Evolutionary conservation across 2,329 filamentous ascomycete genomes (phyloP).

Genomic region (Trichoderma brevicompactum): DNA sequence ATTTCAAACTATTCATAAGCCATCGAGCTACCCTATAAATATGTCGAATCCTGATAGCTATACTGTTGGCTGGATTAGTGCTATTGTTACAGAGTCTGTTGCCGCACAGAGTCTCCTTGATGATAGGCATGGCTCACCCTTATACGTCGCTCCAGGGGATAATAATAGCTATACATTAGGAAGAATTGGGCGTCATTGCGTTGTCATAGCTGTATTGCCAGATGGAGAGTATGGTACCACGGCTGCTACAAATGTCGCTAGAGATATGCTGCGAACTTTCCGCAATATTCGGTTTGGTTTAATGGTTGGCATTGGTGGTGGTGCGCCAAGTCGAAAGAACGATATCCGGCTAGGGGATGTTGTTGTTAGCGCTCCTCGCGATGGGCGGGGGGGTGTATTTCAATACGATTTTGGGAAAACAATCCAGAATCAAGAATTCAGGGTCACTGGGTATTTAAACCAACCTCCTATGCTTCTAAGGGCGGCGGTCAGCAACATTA

Average conservation of each 20-base stretch:
- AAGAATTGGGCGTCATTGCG: background rate
- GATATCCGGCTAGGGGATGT: constrained; percentile 2
- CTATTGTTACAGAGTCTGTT: constrained; percentile 43
- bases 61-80: constrained; percentile 50
- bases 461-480: background rate
- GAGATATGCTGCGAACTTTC: background rate
- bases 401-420: background rate
- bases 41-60: constrained; percentile 36
- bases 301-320: background rate
- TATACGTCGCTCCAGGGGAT: accelerated
- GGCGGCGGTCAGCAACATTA: background rate
- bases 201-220: background rate
- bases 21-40: too few species aligned
- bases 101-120: constrained; percentile 39
- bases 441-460: background rate
- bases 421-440: background rate
- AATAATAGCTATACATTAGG: background rate
- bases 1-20: too few species aligned
- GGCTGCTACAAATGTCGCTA: background rate
- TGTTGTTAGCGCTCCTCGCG: background rate
- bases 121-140: background rate
- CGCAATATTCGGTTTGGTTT: background rate
- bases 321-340: background rate
- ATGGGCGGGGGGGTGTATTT: background rate
- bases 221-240: background rate